phyloP scores from a whole-genome alignment of 2,329 filamentous ascomycete genomes.

The Zymoseptoria tritici region DNA sequence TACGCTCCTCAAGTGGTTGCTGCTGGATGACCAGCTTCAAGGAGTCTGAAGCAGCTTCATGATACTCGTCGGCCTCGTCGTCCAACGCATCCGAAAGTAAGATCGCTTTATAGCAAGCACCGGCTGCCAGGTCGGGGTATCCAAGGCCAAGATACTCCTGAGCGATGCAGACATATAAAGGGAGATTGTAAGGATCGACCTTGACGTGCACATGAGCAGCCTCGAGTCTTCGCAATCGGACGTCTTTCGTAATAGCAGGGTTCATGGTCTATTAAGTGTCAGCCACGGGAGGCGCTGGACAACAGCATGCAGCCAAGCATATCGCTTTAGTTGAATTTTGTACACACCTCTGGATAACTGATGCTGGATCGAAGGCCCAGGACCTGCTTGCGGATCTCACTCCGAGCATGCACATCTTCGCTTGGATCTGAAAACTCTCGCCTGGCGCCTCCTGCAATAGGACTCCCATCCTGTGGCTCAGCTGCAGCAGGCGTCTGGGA shows the following conservation, averaged over 20 bases:
- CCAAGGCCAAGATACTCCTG: conserved; percentile 63
- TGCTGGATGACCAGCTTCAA: conserved; percentile 18
- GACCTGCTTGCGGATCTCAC: background rate
- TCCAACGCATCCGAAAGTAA: conserved; percentile 73
- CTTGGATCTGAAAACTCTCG: background rate
- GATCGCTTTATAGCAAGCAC: conserved; percentile 86
- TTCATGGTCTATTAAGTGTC: background rate
- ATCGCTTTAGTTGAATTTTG: background rate
- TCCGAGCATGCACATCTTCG: background rate
- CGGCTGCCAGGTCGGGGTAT: conserved; percentile 83
- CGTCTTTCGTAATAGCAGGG: background rate
- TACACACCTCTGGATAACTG: conserved; percentile 17
- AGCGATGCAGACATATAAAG: conserved; percentile 50
- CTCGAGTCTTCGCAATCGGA: conserved; percentile 6
- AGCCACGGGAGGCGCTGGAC: background rate
- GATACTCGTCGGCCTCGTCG: conserved; percentile 76
- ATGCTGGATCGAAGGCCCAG: conserved; percentile 8
- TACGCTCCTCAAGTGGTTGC: conserved; percentile 33
- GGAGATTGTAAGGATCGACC: conserved; percentile 16
- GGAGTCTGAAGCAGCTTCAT: conserved; percentile 56
- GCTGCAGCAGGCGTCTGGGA: background rate
- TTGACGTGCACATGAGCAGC: conserved; percentile 7
- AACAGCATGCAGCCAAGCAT: background rate
- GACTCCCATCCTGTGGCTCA: background rate
- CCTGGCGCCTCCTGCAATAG: background rate